A percentile compares a stretch with the other conserved stretches of the same genome.
These are phyloP conservation scores for Zoysia matrella DNA, from an alignment of 202 grass and related monocot species.

Conservation along the genomic window DNA sequence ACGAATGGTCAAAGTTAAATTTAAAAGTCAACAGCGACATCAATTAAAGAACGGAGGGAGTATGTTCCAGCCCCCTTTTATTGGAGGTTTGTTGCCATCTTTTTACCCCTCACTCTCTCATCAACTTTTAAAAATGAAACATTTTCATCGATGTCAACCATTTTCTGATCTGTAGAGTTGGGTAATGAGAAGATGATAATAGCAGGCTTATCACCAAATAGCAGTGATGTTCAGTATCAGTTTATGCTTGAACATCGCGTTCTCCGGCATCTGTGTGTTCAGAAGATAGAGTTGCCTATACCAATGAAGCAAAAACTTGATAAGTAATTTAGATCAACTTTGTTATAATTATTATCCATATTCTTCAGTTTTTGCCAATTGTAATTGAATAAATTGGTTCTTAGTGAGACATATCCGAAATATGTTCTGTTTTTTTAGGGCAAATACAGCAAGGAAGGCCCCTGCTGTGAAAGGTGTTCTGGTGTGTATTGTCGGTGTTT, in stretches of 20 bases:
- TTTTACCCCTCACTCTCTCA: not conserved
- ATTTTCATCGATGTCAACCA: not conserved
- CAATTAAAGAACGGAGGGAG: too few relatives aligned
- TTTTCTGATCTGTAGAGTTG: conserved; percentile 47
- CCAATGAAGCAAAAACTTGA: conserved; percentile 53
- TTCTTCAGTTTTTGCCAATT: not conserved
- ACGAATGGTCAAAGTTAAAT: too few relatives aligned
- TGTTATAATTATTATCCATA: not conserved
- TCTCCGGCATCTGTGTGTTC: conserved; percentile 71
- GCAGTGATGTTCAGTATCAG: conserved; percentile 61
- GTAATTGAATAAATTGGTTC: not conserved
- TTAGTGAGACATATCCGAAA: conserved; percentile 1
- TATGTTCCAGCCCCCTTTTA: conserved; percentile 43
- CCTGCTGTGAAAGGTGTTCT: too few relatives aligned
- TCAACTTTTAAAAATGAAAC: not conserved
- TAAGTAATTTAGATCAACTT: conserved; percentile 38
- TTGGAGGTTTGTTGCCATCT: conserved; percentile 47
- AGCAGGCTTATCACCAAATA: conserved; percentile 48
- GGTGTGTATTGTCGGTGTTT: too few relatives aligned
- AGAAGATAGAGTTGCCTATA: conserved; percentile 67
- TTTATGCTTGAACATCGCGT: conserved; percentile 80
- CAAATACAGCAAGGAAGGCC: too few relatives aligned
- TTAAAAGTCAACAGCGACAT: too few relatives aligned
- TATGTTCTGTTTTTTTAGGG: not conserved
- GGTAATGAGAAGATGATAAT: conserved; percentile 54